Evolutionary conservation across 768 basidiomycete genomes (phyloP).

Genomic region (Phylloporus sp.): DNA sequence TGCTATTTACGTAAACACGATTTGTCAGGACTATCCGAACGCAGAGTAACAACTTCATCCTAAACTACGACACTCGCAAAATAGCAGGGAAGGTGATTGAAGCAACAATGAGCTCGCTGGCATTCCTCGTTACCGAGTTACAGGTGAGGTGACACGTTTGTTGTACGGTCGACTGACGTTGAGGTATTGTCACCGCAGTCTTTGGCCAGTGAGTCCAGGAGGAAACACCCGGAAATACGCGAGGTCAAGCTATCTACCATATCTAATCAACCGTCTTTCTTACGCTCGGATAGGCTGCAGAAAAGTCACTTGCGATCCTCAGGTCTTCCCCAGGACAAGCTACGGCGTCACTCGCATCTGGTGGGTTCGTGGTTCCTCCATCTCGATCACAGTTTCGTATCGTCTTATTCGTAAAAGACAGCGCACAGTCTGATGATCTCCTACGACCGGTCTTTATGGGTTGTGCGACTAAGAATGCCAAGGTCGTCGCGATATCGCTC

Average conservation of each 20-base stretch:
- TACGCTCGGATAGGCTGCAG: conserved; percentile 58
- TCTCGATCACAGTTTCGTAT: not conserved
- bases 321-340: conserved; percentile 81
- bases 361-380: conserved; percentile 39
- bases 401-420: conserved; percentile 44
- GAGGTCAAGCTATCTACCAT: conserved; percentile 55
- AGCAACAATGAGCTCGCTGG: conserved; percentile 56
- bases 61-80: no score
- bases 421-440: conserved; percentile 75
- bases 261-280: not conserved
- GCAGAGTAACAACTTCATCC: no score
- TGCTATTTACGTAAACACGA: conserved; percentile 12
- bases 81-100: no score
- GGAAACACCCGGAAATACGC: conserved; percentile 90
- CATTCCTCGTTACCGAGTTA: conserved; percentile 70
- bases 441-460: conserved; percentile 91
- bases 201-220: conserved; percentile 80
- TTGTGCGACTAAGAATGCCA: conserved; percentile 87
- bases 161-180: not conserved
- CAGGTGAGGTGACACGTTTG: conserved; percentile 41
- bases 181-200: conserved; percentile 45
- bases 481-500: conserved; percentile 89
- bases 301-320: conserved; percentile 79
- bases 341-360: conserved; percentile 65
- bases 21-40: no score